Percentiles rank a stretch among this genome's conserved stretches.
phyloP scores from a whole-genome alignment of 768 basidiomycete genomes.

The Leccinum pellstonianum region DNA sequence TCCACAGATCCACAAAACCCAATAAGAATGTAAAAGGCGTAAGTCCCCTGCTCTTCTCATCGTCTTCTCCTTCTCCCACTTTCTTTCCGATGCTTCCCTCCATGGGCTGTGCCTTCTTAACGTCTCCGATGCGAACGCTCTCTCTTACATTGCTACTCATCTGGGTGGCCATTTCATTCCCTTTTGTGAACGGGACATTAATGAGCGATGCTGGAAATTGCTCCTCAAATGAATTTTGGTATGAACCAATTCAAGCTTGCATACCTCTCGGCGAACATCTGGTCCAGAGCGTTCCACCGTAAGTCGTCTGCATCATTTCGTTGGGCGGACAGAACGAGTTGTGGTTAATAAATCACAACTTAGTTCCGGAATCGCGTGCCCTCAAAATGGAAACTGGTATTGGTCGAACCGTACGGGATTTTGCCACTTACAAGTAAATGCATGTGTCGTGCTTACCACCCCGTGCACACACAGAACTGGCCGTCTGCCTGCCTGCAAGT shows the following conservation, averaged over 20 bases:
- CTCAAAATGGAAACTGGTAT: conserved; percentile 10
- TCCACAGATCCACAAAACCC: conserved; percentile 7
- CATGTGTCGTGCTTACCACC: background rate
- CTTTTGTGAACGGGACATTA: conserved; percentile 6
- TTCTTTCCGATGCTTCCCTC: background rate
- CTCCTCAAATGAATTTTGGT: conserved; percentile 17
- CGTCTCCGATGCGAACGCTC: background rate
- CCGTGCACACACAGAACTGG: conserved; percentile 9
- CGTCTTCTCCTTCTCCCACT: background rate
- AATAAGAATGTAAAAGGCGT: background rate
- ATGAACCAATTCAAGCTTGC: conserved; percentile 11
- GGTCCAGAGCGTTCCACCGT: conserved; percentile 12
- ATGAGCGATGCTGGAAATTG: conserved; percentile 13
- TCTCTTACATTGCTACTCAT: background rate
- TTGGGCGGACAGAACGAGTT: background rate
- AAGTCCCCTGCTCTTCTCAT: background rate
- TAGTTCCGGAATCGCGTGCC: conserved; percentile 13
- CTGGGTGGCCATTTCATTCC: conserved; percentile 12
- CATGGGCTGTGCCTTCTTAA: conserved; percentile 11
- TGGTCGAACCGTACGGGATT: conserved; percentile 17
- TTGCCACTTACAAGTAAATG: background rate
- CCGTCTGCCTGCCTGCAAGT: conserved; percentile 12
- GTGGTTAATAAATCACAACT: background rate
- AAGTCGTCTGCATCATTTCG: conserved; percentile 4
- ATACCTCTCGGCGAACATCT: conserved; percentile 7